phyloP scores from a whole-genome alignment of 768 basidiomycete genomes.

The Xerocomus brunneocitrinus region DNA sequence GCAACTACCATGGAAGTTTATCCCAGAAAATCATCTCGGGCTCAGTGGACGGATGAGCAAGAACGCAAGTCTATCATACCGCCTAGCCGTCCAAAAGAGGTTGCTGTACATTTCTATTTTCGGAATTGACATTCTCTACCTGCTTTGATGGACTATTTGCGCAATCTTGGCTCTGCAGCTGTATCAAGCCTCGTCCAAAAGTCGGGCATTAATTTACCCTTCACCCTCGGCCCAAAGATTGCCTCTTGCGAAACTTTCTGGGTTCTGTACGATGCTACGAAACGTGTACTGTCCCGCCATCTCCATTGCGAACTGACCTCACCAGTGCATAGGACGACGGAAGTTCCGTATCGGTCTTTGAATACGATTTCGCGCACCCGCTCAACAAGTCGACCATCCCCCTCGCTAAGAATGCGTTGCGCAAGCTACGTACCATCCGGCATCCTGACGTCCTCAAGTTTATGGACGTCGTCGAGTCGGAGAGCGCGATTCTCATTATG shows the following conservation, averaged over 20 bases:
- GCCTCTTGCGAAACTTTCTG: conserved; percentile 70
- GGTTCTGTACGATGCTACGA: conserved; percentile 82
- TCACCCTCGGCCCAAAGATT: conserved; percentile 74
- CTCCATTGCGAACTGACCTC: conserved; percentile 12
- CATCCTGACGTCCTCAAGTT: conserved; percentile 97
- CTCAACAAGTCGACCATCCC: conserved; percentile 56
- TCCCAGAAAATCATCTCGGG: too few species aligned
- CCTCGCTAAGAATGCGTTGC: conserved; percentile 84
- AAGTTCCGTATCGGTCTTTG: conserved; percentile 82
- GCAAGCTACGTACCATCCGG: conserved; percentile 84
- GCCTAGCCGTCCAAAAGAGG: neutral
- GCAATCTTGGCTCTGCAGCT: conserved; percentile 78
- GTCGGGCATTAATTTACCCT: conserved; percentile 87
- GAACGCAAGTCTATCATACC: too few species aligned
- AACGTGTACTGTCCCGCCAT: conserved; percentile 53
- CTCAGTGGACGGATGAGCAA: too few species aligned
- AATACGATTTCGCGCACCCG: conserved; percentile 73
- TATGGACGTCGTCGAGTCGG: conserved; percentile 90
- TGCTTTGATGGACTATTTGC: conserved; percentile 68
- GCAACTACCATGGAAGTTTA: too few species aligned
- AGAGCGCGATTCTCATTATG: conserved; percentile 83
- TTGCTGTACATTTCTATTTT: too few species aligned
- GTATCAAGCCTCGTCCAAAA: conserved; percentile 90
- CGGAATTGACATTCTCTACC: too few species aligned
- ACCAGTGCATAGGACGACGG: conserved; percentile 71